Percentiles rank a stretch among this genome's conserved stretches.
These are phyloP conservation scores for Nicotiana sylvestris DNA, from an alignment of 257 asterid genomes.

Conservation along the genomic window DNA sequence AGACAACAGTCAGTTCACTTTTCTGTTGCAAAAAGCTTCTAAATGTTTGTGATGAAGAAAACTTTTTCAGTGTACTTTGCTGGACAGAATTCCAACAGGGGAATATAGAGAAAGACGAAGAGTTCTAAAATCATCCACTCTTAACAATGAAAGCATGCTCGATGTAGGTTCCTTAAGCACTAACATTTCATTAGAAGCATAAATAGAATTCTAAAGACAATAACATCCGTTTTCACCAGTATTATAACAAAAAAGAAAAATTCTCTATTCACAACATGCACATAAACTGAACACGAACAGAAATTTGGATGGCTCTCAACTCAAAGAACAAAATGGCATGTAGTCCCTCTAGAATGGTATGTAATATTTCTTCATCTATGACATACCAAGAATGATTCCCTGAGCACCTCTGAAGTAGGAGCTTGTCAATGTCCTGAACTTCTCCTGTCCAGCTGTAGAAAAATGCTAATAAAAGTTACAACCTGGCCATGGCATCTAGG, in stretches of 20 bases:
- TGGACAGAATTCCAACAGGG: background rate
- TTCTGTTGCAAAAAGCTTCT: background rate
- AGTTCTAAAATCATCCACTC: background rate
- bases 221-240: background rate
- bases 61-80: background rate
- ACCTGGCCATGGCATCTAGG: background rate
- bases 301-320: background rate
- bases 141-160: background rate
- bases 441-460: slow-evolving; percentile 88
- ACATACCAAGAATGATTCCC: slow-evolving; percentile 72
- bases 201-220: background rate
- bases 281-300: background rate
- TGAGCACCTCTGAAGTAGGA: slow-evolving; percentile 58
- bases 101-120: background rate
- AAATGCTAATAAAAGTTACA: slow-evolving; percentile 5
- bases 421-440: slow-evolving; percentile 67
- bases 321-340: background rate
- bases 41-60: background rate
- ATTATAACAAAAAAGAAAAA: too few species aligned
- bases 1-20: too few species aligned
- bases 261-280: background rate
- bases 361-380: slow-evolving; percentile 1
- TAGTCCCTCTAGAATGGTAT: background rate
- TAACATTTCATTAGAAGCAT: background rate
- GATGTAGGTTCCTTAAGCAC: background rate